Evolutionary conservation across 2,329 filamentous ascomycete species (phyloP), one percentile per base, ranked within the genome.

Genomic region (Geosmithia putterillii): DNA sequence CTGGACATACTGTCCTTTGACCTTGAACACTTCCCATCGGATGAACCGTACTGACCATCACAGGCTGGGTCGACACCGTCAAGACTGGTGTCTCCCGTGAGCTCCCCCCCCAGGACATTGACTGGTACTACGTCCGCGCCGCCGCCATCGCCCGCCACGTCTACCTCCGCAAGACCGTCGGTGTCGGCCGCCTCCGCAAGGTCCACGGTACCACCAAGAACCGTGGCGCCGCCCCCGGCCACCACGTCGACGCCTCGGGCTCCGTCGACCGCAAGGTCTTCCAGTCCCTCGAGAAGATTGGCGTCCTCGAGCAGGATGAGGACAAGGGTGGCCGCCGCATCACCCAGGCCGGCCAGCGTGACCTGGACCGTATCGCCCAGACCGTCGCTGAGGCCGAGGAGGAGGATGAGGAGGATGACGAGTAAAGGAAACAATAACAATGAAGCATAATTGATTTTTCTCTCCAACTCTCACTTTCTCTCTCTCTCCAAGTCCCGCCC

Each of bases 141-240:
- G 92, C 92, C 59, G 81, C 90, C 55, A 83, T 98, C 65, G 92
- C 92, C 63, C 88, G 89, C 65, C 90, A 96, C 79, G 83, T 98
- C 77, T 98, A 98, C 80, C 79, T 98, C 69, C 86, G 92, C 76
- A 98, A 98, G 81, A 95, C 89, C 52, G 89, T 98, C 65, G 92
- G 92, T 79, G 87, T 98, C 58, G 92, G 92, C 72, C 88, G 92
- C 65, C 82, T 98, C 59, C 85, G 90, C 70, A 95, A 94, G 77
- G 85, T 84, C 54, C 92, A 98, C 81, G 92, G 88, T 61, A 84
- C 80, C 58, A 84, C 85, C 76, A 95, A 94, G 83, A 98, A 96
- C 84, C 88, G 92, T 59, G 92, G 92, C 60, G 80, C 80, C 58
- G 80, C 84, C 57, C 92, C 92, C 65, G 86, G 81, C 53, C 83